Evolutionary conservation across 768 basidiomycete genomes (phyloP).

Genomic region (Crepidotus variabilis): DNA sequence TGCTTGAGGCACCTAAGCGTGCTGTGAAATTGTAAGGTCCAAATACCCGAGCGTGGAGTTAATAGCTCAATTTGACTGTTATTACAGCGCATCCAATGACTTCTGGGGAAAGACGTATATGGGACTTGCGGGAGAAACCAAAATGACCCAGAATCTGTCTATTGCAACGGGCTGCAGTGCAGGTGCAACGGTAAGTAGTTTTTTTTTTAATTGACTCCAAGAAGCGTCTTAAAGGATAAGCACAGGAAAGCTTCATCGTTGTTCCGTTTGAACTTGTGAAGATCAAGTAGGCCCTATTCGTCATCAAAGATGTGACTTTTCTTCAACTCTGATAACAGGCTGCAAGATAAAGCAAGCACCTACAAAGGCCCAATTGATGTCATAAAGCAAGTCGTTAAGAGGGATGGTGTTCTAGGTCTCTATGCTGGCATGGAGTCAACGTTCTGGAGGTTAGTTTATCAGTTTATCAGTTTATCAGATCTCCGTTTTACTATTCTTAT

Average conservation of each 20-base stretch:
- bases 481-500: background rate
- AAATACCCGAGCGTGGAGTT: background rate
- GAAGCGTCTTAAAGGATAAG: background rate
- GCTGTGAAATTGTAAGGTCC: conserved; percentile 85
- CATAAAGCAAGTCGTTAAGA: conserved; percentile 70
- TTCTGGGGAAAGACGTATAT: conserved; percentile 91
- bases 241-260: conserved; percentile 85
- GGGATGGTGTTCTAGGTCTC: conserved; percentile 79
- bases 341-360: conserved; percentile 91
- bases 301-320: background rate
- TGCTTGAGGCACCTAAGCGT: conserved; percentile 97
- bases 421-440: conserved; percentile 97
- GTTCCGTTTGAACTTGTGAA: conserved; percentile 97
- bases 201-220: too few relatives aligned
- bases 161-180: conserved; percentile 90
- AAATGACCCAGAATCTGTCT: conserved; percentile 89
- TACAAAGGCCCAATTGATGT: conserved; percentile 93
- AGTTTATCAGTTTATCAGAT: background rate
- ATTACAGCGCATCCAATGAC: conserved; percentile 68
- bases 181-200: conserved; percentile 86
- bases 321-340: conserved; percentile 29
- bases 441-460: conserved; percentile 76
- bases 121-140: conserved; percentile 55
- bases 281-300: conserved; percentile 52
- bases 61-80: conserved; percentile 3